Evolutionary conservation across 2,329 filamentous ascomycete species (phyloP), one percentile per base, ranked within the genome.

Genomic region (Sporothrix curviconia): DNA sequence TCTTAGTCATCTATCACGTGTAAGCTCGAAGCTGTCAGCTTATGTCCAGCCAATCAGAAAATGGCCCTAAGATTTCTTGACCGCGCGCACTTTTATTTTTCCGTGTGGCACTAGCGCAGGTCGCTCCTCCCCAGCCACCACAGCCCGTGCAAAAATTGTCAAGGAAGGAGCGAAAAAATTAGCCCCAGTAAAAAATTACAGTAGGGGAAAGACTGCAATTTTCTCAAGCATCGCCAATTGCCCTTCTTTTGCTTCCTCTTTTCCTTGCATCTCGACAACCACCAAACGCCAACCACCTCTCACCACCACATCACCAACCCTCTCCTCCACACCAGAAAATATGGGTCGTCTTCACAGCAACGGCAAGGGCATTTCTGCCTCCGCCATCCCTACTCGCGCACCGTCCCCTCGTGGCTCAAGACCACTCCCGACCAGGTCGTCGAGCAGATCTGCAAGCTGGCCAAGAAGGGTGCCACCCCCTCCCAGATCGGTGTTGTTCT

Each of bases 271-370:
- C 65, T 64, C 69, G 69, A 68, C 66, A 59, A 52, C 32, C 39
- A 47, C 44, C 43, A n/a, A n/a, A n/a, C n/a, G 7, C 44, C 53
- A 32, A 11, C 28, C 28, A 32, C 28, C 28, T 32, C 28, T 24
- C 52, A 5, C 14, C 54, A 49, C 71, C 69, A 70, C 71, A 67
- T 73, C 73, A 30, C 34, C 43, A 43, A 28, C 14, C 52, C 32
- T 30, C 52, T 32, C 28, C 44, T 19, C 70, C 69, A 69, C 71
- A 68, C 73, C 73, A 40, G 75, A 71, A 77, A 89, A 78, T 68
- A 95, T 95, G 90, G 90, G 92, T 87, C 87, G 92, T 84, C 87
- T 97, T 87, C 95, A 99, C 87, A 89, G 84, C 85, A 96, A 96
- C 73, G 92, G 94, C 82, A 97, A 97, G 90, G 95, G 94, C 79